phyloP scores from a whole-genome alignment of 495 filamentous ascomycete species.

The Sordaria brevicollis region DNA sequence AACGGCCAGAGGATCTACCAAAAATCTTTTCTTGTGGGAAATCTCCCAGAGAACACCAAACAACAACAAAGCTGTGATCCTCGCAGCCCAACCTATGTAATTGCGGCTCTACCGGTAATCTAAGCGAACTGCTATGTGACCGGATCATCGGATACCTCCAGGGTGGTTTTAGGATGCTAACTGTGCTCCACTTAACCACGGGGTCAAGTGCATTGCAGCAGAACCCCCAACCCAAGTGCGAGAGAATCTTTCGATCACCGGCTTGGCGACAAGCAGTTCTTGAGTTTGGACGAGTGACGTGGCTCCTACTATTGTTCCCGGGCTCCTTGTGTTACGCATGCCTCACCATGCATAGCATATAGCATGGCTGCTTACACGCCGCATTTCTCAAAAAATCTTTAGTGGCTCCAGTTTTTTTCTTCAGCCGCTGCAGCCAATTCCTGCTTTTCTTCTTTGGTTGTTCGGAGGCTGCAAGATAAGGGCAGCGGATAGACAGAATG shows the following conservation, averaged over 20 bases:
- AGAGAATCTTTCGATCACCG: neutral
- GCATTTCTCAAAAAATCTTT: neutral
- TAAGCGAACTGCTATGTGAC: too few species aligned
- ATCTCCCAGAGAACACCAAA: neutral
- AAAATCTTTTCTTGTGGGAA: neutral
- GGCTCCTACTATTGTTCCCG: neutral
- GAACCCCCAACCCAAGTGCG: neutral
- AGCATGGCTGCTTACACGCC: neutral
- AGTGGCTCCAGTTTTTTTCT: neutral
- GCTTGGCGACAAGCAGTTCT: neutral
- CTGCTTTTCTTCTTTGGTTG: neutral
- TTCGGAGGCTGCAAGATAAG: neutral
- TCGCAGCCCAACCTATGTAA: neutral
- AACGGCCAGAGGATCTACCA: neutral
- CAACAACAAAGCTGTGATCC: neutral
- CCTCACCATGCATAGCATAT: neutral
- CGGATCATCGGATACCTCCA: neutral
- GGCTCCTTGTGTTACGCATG: neutral
- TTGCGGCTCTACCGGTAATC: too few species aligned
- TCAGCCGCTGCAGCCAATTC: neutral
- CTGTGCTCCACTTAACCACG: neutral
- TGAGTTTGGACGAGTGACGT: neutral
- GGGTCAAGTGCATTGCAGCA: neutral
- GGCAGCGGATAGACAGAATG: neutral
- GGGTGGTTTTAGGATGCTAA: neutral